Base-by-base conservation (phyloP, 1,284 basidiomycete species). In the Sanghuangporus weigelae region DNA sequence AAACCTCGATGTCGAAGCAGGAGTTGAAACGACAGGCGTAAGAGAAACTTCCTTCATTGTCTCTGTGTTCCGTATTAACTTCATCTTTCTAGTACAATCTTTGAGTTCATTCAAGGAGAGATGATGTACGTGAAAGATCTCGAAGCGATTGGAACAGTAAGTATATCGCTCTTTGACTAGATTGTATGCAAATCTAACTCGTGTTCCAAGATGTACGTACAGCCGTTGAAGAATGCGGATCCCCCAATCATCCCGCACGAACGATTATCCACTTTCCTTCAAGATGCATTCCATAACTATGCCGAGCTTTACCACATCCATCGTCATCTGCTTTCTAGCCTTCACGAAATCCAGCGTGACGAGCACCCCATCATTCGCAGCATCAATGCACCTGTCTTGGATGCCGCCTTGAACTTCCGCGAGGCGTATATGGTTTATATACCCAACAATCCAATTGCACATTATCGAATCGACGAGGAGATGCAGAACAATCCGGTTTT, bases 111-210 rank as follows among this genome's bases (percentile, higher is more conserved):
- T 72, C 91, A 96, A 71, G 92, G 91, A 63, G 96, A 99, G 76
- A 96, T 96, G 89, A 86, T 89, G 59, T 98, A 98, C 73, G 92
- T 97, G 11, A 89, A 88, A 63, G 97, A 99, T 79, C 77, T 99
- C 35, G 91, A 96, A 71, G 89, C 91, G 61, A 90, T 98, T 63
- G 90, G 94, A 66, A 82, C 79, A 60, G 92, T 93, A 64, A 59
- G 84, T 44, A 21, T 66, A 65, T 62, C 69, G 70, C 38, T 64
- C 56, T 12, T 6, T 35, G 53, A 38, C 40, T 42, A 67, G 42
- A 42, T 2, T 31, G 26, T 59, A 21, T 19, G 46, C 56, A 38
- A 36, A 11, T 54, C 48, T 60, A 12, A 36, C 49, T 31, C 53
- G 23, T 53, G n/a, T 16, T 16, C 44, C 60, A 60, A 92, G 90